Percentiles rank a stretch among this genome's conserved stretches.
phyloP scores from a whole-genome alignment of 164 flowering plant genomes.

The Macadamia integrifolia region DNA sequence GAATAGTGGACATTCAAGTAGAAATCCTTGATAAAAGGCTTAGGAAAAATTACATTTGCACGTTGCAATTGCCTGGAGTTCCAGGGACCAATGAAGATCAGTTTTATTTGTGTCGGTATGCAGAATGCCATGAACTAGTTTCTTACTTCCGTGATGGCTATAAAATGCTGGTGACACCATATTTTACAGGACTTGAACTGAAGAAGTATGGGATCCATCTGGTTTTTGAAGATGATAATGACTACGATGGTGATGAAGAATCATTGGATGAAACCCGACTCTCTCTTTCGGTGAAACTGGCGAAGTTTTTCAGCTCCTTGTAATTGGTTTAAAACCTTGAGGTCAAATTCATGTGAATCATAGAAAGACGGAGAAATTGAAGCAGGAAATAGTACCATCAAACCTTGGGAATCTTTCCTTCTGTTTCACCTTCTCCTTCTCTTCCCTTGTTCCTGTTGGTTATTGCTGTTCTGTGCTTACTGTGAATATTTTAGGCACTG shows the following conservation, averaged over 20 bases:
- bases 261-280: conserved; percentile 21
- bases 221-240: conserved; percentile 24
- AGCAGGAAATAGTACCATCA: too few species aligned
- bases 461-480: too few species aligned
- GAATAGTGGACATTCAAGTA: conserved; percentile 26
- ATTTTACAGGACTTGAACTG: conserved; percentile 17
- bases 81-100: conserved; percentile 29
- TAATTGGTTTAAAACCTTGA: not conserved
- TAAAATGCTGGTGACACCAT: conserved; percentile 14
- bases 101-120: conserved; percentile 27
- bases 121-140: conserved; percentile 18
- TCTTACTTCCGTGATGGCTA: conserved; percentile 27
- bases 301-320: conserved; percentile 22
- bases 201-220: conserved; percentile 35
- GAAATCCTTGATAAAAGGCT: conserved; percentile 9
- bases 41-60: conserved; percentile 5
- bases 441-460: too few species aligned
- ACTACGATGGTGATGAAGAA: conserved; percentile 24
- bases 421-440: too few species aligned
- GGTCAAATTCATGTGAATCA: not conserved
- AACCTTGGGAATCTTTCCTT: too few species aligned
- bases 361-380: not conserved
- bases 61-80: conserved; percentile 23
- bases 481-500: too few species aligned
- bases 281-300: conserved; percentile 30